These are phyloP conservation scores for Helotiales sp. DNA, from an alignment of 2,329 filamentous ascomycete genomes.

Conservation along the genomic window DNA sequence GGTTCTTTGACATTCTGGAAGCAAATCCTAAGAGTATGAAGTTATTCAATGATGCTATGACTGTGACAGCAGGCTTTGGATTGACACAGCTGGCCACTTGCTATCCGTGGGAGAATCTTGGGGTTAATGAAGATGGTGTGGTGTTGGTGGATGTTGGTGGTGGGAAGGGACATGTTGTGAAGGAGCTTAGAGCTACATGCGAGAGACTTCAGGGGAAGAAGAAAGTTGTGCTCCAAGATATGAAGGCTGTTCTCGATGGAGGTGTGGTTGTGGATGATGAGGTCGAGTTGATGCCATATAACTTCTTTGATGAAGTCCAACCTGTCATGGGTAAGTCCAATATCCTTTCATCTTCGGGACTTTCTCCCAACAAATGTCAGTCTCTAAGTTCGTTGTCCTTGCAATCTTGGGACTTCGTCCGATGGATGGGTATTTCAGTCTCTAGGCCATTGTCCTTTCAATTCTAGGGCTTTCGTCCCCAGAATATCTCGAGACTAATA, in stretches of 20 bases:
- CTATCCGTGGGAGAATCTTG: conserved; percentile 11
- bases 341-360: too few relatives aligned
- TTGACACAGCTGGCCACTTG: conserved; percentile 4
- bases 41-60: conserved; percentile 17
- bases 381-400: too few relatives aligned
- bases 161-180: conserved; percentile 18
- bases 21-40: conserved; percentile 6
- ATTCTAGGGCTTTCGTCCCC: too few relatives aligned
- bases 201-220: conserved; percentile 15
- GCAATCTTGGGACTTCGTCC: too few relatives aligned
- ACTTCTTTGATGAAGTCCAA: conserved; percentile 37
- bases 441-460: too few relatives aligned
- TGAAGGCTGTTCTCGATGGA: conserved; percentile 19
- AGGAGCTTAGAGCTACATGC: conserved; percentile 7
- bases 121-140: conserved; percentile 8
- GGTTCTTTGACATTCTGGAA: conserved; percentile 14
- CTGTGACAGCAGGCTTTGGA: conserved; percentile 5
- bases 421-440: too few relatives aligned
- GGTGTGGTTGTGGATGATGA: conserved; percentile 14
- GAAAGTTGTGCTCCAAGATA: conserved; percentile 25
- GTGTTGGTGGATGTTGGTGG: conserved; percentile 20
- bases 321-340: conserved; percentile 33
- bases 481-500: background rate
- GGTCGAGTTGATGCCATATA: conserved; percentile 32
- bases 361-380: too few relatives aligned